Evolutionary conservation across 805 yeast genomes (phyloP).

Genomic region (Blastobotrys chiropterorum): DNA sequence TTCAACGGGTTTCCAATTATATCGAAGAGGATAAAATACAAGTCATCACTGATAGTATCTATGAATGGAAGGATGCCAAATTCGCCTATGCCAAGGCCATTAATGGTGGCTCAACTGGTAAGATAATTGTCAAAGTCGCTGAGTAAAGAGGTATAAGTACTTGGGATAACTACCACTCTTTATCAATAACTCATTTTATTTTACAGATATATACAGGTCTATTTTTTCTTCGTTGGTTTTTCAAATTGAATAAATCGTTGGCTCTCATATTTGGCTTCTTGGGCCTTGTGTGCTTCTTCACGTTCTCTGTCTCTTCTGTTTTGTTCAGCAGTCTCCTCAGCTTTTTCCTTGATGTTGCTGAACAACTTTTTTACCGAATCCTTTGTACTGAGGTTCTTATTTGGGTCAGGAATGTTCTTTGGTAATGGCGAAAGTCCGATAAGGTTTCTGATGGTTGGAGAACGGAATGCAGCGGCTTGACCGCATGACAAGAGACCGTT

Average conservation of each 20-base stretch:
- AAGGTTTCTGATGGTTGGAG: constrained; percentile 48
- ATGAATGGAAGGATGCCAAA: constrained; percentile 10
- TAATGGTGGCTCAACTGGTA: constrained; percentile 17
- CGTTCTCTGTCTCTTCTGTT: constrained; percentile 26
- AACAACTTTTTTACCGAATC: constrained; percentile 22
- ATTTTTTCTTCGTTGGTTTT: background rate
- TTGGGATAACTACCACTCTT: no score
- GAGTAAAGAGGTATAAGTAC: background rate
- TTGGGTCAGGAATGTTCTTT: constrained; percentile 38
- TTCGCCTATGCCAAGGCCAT: constrained; percentile 10
- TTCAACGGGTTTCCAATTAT: constrained; percentile 8
- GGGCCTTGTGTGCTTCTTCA: constrained; percentile 17
- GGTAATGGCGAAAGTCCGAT: constrained; percentile 58
- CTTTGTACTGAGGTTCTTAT: constrained; percentile 26
- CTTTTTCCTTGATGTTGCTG: constrained; percentile 23
- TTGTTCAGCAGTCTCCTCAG: constrained; percentile 32
- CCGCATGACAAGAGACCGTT: constrained; percentile 68
- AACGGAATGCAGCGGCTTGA: constrained; percentile 65
- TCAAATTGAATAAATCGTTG: constrained; percentile 4
- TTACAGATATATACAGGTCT: background rate
- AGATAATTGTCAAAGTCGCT: constrained; percentile 11
- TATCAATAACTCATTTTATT: background rate
- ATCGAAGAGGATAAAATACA: constrained; percentile 15
- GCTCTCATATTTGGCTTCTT: constrained; percentile 17
- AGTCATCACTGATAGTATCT: constrained; percentile 13